Percentiles rank a stretch among this genome's conserved stretches.
These are phyloP conservation scores for Trifolium fragiferum DNA, from an alignment of 306 rosid species.

Conservation along the genomic window DNA sequence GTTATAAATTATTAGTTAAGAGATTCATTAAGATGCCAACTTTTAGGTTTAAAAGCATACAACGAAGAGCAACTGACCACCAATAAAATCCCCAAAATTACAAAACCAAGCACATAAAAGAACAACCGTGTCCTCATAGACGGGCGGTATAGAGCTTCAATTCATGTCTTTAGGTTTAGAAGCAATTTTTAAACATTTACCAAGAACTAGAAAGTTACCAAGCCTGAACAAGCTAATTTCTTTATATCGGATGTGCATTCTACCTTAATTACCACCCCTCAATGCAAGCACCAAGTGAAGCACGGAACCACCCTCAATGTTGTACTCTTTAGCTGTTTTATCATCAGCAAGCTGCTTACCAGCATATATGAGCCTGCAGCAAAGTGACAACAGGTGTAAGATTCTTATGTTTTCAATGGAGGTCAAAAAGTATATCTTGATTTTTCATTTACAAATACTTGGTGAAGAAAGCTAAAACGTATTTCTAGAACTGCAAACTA, in stretches of 20 bases:
- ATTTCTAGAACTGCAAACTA: conserved; percentile 19
- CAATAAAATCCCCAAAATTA: conserved; percentile 31
- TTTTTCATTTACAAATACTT: not conserved
- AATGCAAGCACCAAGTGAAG: conserved; percentile 95
- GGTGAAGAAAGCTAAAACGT: not conserved
- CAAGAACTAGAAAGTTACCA: conserved; percentile 36
- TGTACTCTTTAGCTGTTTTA: conserved; percentile 98
- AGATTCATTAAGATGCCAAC: conserved; percentile 26
- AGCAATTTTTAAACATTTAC: conserved; percentile 43
- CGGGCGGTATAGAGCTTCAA: conserved; percentile 33
- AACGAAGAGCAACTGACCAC: conserved; percentile 21
- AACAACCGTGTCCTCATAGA: conserved; percentile 39
- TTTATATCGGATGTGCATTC: not conserved
- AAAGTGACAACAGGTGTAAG: conserved; percentile 30
- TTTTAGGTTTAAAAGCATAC: conserved; percentile 41
- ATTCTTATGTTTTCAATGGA: conserved; percentile 17
- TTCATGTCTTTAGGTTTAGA: conserved; percentile 42
- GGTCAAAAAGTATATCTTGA: not conserved
- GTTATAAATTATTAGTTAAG: conserved; percentile 6
- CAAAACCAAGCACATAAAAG: conserved; percentile 31
- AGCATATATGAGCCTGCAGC: conserved; percentile 89
- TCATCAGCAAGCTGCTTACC: conserved; percentile 99
- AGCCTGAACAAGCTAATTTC: conserved; percentile 37
- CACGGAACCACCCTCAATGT: conserved; percentile 97
- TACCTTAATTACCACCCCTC: conserved; percentile 68